Conservation (phyloP, 176 grass and related monocot species). For the Panicum miliaceum region DNA sequence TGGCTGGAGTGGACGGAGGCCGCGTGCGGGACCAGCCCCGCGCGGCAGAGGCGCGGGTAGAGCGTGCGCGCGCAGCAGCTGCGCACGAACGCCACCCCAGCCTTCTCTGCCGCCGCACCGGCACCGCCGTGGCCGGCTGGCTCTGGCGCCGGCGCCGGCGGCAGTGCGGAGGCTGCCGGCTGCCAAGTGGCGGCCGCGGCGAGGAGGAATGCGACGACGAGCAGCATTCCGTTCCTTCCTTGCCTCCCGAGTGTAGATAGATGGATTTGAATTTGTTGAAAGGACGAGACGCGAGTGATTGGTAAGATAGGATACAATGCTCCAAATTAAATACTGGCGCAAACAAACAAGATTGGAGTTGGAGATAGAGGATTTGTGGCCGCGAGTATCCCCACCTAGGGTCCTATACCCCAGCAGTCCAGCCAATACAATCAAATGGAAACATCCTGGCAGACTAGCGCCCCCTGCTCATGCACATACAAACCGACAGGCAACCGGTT, state of each 20-base stretch:
- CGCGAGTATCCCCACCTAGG: not conserved
- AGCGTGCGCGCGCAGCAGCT: constrained; percentile 30
- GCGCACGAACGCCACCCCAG: constrained; percentile 18
- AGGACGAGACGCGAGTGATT: not conserved
- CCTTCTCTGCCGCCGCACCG: not conserved
- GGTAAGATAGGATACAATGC: no score
- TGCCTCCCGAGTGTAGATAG: not conserved
- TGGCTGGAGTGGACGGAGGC: constrained; percentile 15
- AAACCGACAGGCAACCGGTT: not conserved
- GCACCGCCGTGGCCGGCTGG: not conserved
- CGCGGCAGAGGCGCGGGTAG: constrained; percentile 24
- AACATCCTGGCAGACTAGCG: not conserved
- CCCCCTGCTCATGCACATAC: not conserved
- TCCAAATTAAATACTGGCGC: not conserved
- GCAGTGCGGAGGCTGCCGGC: not conserved
- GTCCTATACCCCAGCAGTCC: not conserved
- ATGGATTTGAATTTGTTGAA: not conserved
- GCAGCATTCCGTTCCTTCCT: not conserved
- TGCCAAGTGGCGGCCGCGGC: not conserved
- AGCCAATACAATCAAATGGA: not conserved
- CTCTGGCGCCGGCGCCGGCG: not conserved
- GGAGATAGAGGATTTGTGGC: constrained; percentile 12
- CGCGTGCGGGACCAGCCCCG: constrained; percentile 19
- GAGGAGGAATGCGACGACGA: not conserved
- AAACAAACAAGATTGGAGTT: not conserved